Evolutionary conservation across 305 asterid genomes (phyloP).

Genomic region (Fraxinus floribunda): DNA sequence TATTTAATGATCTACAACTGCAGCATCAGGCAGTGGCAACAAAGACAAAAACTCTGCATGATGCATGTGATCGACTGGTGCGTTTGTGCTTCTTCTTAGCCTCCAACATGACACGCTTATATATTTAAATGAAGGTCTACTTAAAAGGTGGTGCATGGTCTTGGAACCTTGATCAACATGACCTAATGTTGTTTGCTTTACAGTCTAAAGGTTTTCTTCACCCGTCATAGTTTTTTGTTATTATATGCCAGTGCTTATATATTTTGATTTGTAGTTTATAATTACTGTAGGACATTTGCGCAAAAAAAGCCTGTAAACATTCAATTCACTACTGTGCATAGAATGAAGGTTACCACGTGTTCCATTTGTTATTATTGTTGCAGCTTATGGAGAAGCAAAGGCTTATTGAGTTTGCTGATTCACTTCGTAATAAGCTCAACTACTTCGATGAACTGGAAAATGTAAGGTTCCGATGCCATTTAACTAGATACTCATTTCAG

Average conservation of each 20-base stretch:
- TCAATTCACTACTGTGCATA: background rate
- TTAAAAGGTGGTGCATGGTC: constrained; percentile 12
- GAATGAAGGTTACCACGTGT: constrained; percentile 15
- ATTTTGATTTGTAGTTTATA: constrained; percentile 11
- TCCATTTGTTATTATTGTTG: constrained; percentile 42
- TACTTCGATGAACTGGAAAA: constrained; percentile 99
- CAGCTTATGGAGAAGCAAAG: constrained; percentile 96
- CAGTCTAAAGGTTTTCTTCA: background rate
- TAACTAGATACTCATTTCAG: constrained; percentile 20
- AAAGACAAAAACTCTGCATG: constrained; percentile 95
- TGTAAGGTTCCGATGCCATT: constrained; percentile 68
- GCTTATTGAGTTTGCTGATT: constrained; percentile 90
- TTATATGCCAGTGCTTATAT: constrained; percentile 13
- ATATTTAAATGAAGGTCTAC: background rate
- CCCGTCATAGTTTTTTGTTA: background rate
- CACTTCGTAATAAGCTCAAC: constrained; percentile 91
- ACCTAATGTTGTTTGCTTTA: constrained; percentile 5
- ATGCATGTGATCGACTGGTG: constrained; percentile 98
- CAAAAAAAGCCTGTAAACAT: background rate
- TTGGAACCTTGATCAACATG: constrained; percentile 8
- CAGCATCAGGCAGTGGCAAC: constrained; percentile 99
- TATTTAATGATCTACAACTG: constrained; percentile 82
- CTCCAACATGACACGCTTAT: background rate
- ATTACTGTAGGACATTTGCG: background rate
- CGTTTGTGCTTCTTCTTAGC: constrained; percentile 23